A percentile compares a stretch with the other conserved stretches of the same genome.
Conservation (phyloP, 2,329 filamentous ascomycete species). For the Zasmidium cellare region DNA sequence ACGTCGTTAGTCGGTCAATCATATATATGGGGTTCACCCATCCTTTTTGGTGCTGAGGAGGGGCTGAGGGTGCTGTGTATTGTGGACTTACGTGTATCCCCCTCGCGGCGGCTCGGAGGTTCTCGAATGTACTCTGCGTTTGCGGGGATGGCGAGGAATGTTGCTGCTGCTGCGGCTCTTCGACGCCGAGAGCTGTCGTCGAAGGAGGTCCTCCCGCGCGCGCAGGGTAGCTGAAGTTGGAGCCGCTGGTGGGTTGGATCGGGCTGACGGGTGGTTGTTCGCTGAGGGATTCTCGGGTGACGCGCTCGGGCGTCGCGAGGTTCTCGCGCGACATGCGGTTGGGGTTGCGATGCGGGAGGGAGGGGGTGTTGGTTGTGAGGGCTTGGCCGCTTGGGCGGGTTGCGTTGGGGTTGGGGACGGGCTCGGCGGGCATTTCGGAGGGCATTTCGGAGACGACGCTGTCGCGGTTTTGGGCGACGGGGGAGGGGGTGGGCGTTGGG, state of each 20-base stretch:
- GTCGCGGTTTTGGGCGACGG: slow-evolving; percentile 6
- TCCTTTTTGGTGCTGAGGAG: background rate
- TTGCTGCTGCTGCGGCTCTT: background rate
- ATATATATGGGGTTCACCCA: too few relatives aligned
- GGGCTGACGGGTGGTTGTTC: slow-evolving; percentile 10
- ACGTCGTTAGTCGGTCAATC: too few relatives aligned
- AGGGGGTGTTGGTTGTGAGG: background rate
- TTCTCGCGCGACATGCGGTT: slow-evolving; percentile 8
- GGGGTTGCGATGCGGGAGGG: slow-evolving; percentile 10
- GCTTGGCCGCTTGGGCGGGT: background rate
- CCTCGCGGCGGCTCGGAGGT: slow-evolving; percentile 32
- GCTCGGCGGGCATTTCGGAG: slow-evolving; percentile 26
- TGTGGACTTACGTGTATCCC: slow-evolving; percentile 31
- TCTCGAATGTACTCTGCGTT: slow-evolving; percentile 17
- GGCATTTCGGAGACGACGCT: slow-evolving; percentile 26
- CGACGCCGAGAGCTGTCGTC: background rate
- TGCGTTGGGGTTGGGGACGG: slow-evolving; percentile 9
- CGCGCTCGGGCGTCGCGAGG: background rate
- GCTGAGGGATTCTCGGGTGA: slow-evolving; percentile 1
- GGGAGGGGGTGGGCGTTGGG: background rate
- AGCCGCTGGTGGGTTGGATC: slow-evolving; percentile 1
- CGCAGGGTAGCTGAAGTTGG: slow-evolving; percentile 13
- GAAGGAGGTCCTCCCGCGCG: slow-evolving; percentile 3
- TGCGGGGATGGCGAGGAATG: background rate
- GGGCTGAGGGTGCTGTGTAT: background rate